Evolutionary conservation across 2,329 filamentous ascomycete species (phyloP).

Genomic region (Colletotrichum neosansevieriae): DNA sequence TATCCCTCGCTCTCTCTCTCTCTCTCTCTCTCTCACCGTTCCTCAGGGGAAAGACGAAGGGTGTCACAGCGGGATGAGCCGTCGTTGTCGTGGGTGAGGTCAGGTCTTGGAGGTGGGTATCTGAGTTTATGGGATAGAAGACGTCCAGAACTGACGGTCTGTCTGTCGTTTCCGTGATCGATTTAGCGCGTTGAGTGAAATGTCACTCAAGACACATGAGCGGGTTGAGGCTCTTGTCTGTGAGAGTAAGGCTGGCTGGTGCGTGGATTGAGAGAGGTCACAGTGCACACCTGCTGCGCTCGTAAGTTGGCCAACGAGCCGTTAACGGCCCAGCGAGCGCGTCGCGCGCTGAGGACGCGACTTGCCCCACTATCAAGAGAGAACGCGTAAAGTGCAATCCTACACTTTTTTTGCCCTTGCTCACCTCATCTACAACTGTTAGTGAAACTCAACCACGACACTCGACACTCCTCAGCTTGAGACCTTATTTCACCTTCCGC

Average conservation of each 20-base stretch:
- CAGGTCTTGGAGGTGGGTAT: slow-evolving; percentile 1
- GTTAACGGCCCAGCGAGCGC: slow-evolving; percentile 12
- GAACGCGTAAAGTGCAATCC: slow-evolving; percentile 26
- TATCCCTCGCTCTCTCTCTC: neutral
- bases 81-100: neutral
- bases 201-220: neutral
- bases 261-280: neutral
- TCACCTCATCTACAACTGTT: neutral
- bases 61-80: slow-evolving; percentile 22
- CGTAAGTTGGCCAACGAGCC: neutral
- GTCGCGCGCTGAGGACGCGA: slow-evolving; percentile 24
- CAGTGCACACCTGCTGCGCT: neutral
- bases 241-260: neutral
- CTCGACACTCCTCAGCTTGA: neutral
- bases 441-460: neutral
- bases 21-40: neutral
- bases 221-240: neutral
- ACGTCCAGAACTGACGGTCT: no score
- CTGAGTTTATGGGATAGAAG: neutral
- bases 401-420: neutral
- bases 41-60: slow-evolving; percentile 7
- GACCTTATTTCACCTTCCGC: neutral
- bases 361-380: neutral
- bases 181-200: neutral
- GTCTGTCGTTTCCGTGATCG: neutral